Percentiles rank a stretch among this genome's conserved stretches.
Conservation (phyloP, 257 asterid genomes). For the Scutellaria minor region DNA sequence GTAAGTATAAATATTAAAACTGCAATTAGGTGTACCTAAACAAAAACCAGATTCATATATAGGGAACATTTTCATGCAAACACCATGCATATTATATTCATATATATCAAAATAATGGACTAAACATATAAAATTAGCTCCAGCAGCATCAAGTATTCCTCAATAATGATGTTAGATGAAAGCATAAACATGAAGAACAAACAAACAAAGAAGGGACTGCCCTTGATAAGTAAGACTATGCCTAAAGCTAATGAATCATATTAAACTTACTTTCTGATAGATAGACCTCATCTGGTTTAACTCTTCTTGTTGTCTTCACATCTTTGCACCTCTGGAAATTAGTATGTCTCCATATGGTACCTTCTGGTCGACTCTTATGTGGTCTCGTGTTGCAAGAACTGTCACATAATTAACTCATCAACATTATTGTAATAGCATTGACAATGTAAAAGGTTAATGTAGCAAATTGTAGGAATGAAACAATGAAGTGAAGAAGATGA, state of each 20-base stretch:
- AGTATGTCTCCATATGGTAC: slow-evolving; percentile 76
- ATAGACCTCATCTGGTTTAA: slow-evolving; percentile 2
- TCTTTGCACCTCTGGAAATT: slow-evolving; percentile 78
- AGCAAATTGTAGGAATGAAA: background rate
- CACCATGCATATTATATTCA: background rate
- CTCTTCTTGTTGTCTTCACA: slow-evolving; percentile 48
- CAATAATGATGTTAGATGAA: background rate
- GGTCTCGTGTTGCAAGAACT: slow-evolving; percentile 85
- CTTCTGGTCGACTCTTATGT: slow-evolving; percentile 60
- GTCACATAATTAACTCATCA: slow-evolving; percentile 27
- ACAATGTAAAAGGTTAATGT: background rate
- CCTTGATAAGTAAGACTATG: slow-evolving; percentile 26
- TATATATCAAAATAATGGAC: background rate
- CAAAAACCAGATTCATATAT: no score
- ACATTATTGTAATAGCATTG: slow-evolving; percentile 6
- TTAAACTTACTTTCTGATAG: slow-evolving; percentile 24
- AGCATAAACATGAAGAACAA: background rate
- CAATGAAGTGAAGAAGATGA: slow-evolving; percentile 15
- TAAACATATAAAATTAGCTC: slow-evolving; percentile 14
- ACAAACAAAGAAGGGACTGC: background rate
- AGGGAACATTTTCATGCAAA: background rate
- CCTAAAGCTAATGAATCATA: slow-evolving; percentile 23
- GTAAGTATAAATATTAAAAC: background rate
- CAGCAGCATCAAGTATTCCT: background rate
- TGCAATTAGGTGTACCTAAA: background rate